These are phyloP conservation scores for Agapanthus africanus DNA, from an alignment of 106 monocot species.

Conservation along the genomic window DNA sequence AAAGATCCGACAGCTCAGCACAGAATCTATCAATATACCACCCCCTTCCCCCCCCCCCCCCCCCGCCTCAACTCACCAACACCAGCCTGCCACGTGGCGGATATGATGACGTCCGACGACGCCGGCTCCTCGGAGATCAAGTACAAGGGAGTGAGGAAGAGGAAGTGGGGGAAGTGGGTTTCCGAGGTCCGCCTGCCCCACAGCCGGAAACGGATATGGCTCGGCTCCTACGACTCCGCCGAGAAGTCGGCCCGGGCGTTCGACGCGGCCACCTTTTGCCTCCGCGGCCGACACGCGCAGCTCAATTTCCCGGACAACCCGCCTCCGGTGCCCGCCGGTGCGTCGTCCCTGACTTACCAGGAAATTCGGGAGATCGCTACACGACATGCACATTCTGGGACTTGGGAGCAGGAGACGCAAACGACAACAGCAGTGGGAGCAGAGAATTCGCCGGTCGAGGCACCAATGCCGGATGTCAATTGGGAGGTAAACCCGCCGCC, in stretches of 20 bases:
- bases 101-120: not conserved
- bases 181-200: constrained; percentile 66
- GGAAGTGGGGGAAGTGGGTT: constrained; percentile 81
- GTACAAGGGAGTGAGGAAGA: too few species aligned
- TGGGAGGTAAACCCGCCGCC: too few species aligned
- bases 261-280: constrained; percentile 48
- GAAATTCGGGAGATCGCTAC: too few species aligned
- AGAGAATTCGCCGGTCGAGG: too few species aligned
- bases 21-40: not conserved
- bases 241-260: constrained; percentile 68
- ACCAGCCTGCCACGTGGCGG: too few species aligned
- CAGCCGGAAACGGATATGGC: constrained; percentile 60
- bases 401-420: too few species aligned
- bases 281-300: constrained; percentile 37
- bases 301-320: constrained; percentile 40
- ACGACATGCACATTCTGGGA: too few species aligned
- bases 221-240: constrained; percentile 51
- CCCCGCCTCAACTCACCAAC: not conserved
- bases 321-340: too few species aligned
- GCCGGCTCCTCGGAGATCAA: not conserved
- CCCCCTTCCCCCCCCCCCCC: not conserved
- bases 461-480: too few species aligned
- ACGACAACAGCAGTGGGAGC: too few species aligned
- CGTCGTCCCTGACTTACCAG: too few species aligned
- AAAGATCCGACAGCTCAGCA: too few species aligned